phyloP scores from a whole-genome alignment of 1,139 yeast genomes.

The Torulaspora globosa region DNA sequence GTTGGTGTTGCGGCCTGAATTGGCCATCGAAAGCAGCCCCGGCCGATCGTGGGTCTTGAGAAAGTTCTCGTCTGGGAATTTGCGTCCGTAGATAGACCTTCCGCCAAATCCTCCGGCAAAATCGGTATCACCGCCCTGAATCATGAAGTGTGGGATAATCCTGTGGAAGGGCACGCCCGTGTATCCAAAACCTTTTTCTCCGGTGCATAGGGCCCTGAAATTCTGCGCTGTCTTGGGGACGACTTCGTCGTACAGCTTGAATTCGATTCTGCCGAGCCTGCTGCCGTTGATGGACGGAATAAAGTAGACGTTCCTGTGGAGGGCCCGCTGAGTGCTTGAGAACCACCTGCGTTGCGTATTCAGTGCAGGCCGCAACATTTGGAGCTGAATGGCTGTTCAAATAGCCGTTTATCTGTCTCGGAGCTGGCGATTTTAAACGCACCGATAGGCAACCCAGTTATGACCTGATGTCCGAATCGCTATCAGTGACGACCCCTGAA shows the following conservation, averaged over 20 bases:
- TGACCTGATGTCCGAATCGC: not conserved
- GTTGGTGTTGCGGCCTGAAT: conserved; percentile 93
- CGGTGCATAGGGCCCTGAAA: conserved; percentile 55
- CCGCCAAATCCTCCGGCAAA: conserved; percentile 93
- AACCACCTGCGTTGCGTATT: conserved; percentile 23
- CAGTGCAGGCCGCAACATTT: conserved; percentile 9
- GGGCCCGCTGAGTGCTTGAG: conserved; percentile 28
- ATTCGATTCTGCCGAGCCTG: conserved; percentile 63
- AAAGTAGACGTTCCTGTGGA: conserved; percentile 66
- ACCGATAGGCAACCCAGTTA: not conserved
- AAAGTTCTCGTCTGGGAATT: conserved; percentile 88
- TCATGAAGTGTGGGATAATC: conserved; percentile 89
- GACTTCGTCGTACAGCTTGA: conserved; percentile 81
- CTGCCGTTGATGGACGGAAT: conserved; percentile 80
- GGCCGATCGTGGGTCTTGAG: conserved; percentile 73
- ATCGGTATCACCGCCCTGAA: conserved; percentile 97
- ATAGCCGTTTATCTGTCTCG: not conserved
- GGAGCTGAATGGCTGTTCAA: conserved; percentile 1
- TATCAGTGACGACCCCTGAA: not conserved
- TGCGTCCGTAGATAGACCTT: conserved; percentile 86
- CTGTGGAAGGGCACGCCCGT: conserved; percentile 86
- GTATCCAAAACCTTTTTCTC: conserved; percentile 70
- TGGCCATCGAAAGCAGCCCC: conserved; percentile 91
- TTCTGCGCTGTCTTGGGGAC: conserved; percentile 93
- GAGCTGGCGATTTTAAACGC: not conserved